These are phyloP conservation scores for Phytopythium kandeliae DNA, from an alignment of 352 stramenopile genomes.

Conservation along the genomic window DNA sequence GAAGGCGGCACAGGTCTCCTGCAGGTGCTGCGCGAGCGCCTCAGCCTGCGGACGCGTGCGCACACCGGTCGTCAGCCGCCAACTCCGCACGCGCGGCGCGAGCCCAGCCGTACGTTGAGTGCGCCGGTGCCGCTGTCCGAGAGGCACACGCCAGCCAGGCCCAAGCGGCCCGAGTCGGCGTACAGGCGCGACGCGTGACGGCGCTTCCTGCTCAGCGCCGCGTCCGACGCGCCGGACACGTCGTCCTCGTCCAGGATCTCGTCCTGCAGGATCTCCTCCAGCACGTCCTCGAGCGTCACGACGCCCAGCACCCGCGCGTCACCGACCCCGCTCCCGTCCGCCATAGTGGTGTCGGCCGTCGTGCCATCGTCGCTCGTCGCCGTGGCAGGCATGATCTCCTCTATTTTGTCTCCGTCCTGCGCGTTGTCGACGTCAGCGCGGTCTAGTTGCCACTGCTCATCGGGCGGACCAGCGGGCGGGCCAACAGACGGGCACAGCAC, in stretches of 20 bases:
- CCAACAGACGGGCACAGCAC: not conserved
- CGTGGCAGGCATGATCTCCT: not conserved
- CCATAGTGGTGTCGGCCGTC: not conserved
- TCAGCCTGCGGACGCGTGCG: slow-evolving; percentile 12
- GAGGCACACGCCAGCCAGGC: slow-evolving; percentile 32
- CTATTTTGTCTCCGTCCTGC: not conserved
- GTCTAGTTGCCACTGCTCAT: too few relatives aligned
- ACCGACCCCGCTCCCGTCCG: not conserved
- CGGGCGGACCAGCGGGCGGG: too few relatives aligned
- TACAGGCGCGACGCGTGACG: slow-evolving; percentile 42
- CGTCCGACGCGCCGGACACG: slow-evolving; percentile 22
- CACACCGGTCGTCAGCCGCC: not conserved
- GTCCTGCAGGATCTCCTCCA: slow-evolving; percentile 96
- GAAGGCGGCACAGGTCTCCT: slow-evolving; percentile 27
- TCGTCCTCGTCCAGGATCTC: slow-evolving; percentile 97
- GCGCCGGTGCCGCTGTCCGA: slow-evolving; percentile 20
- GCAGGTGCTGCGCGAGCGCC: slow-evolving; percentile 21
- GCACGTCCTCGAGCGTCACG: slow-evolving; percentile 98
- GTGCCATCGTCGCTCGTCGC: not conserved
- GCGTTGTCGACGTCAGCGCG: not conserved
- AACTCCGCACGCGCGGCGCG: not conserved
- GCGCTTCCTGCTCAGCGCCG: slow-evolving; percentile 38
- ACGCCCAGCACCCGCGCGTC: slow-evolving; percentile 89
- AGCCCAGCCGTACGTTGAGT: slow-evolving; percentile 22
- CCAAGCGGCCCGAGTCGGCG: slow-evolving; percentile 34